Base-by-base conservation (phyloP, 768 basidiomycete genomes). In the Trametes elegans region DNA sequence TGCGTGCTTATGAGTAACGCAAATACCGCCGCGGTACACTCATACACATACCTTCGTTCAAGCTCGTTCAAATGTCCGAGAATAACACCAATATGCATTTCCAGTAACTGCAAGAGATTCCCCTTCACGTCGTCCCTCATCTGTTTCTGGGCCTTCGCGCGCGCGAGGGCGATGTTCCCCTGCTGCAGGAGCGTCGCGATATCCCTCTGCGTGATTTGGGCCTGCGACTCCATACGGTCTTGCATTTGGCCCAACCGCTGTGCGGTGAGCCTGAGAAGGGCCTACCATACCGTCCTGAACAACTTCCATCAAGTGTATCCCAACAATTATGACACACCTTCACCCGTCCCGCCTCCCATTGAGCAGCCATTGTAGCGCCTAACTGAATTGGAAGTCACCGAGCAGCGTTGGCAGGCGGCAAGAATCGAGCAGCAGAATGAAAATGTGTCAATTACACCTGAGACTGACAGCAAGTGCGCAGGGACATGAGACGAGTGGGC, bases 171-270 rank as follows among this genome's bases (percentile, higher is more conserved):
- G 48, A 86, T 70, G 49, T 86, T 81, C 34, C 79, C 78, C 58
- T 85, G 81, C 46, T 79, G 77, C 36, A 91, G 73, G 16, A 85
- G 69, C 11, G 79, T 83, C 5, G 86, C 82, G 54, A 91, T 84
- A 66, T 90, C 87, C 59, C 76, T 77, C 61, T 85, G 77, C 18
- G 79, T 81, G 39, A 88, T 81, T 31, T 76, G 77, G 2, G 76
- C 78, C 63, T 83, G 76, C 5, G 86, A 80, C 59, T 89, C 85
- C 55, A 84, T 80, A 68, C 80, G 82, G 58, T 84, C 82, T 64
- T 88, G 86, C 16, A 88, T 66, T 61, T 90, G 87, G 18, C 83
- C 84, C 26, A 91, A 74, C 46, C 77, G 77, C 59, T 87, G 84
- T 41, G 80, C 80, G 7, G 87, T 79, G 23, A 80, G 73, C 55